Base-by-base conservation (phyloP, 2,329 filamentous ascomycete species). In the Celoporthe dispersa region DNA sequence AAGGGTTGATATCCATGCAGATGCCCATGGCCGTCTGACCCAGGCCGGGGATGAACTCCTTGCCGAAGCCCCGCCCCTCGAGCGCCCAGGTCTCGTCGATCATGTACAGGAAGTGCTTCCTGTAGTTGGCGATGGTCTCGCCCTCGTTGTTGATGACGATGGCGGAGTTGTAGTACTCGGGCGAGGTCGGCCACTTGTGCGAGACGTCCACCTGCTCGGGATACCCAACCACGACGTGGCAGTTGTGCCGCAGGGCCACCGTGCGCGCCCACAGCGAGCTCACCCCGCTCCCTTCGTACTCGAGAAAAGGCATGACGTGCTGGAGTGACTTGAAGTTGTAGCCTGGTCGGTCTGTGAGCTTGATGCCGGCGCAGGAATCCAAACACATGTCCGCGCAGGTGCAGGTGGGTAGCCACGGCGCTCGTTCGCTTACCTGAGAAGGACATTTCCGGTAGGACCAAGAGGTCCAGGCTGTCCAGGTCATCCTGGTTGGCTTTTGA, bases 381-480 rank as follows among this genome's bases (percentile, higher is more conserved):
- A 28, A 31, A 16, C 37, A 37, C 14, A 12, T 9, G 37, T 25
- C 31, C 53, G 55, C n/a, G 22, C 11, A 14, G 51, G 51, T 11
- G 9, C 9, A 25, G 22, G 12, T 25, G 5, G 37, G 65, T 22
- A 28, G 55, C 37, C n/a, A 31, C 25, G 8, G n/a, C 14, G 37
- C 35, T 22, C 81, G n/a, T n/a, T 74, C 80, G 33, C 81, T 74
- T 80, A 92, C 91, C 91, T 69, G 88, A 86, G 76, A 95, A 94
- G 1, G 92, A 91, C 78, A 95, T 81, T 77, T 95, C 93, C 0
- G 93, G 92, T 0, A 95, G 81, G 0, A 95, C 88, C 0, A 96
- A 82, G 39, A 94, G 84, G 76, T 94, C 91, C 1, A 94, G 62
- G n/a, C 85, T 81, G 74, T 93, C 90, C 2, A 94, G 68, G 19